Evolutionary conservation across 805 yeast genomes (phyloP).

Genomic region (Candida insectalens): DNA sequence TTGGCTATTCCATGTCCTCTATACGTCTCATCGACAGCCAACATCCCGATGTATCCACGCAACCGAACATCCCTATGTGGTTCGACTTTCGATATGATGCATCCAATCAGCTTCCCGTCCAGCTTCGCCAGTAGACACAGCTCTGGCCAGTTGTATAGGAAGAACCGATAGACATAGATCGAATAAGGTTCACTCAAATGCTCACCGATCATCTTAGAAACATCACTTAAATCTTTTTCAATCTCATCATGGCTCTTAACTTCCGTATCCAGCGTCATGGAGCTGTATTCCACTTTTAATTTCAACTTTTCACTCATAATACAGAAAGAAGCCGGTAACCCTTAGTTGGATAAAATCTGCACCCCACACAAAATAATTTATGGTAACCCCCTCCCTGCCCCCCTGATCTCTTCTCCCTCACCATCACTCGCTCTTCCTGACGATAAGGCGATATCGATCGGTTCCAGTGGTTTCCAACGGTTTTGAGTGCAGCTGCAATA

Average conservation of each 20-base stretch:
- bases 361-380: too few species aligned
- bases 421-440: too few species aligned
- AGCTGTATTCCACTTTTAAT: slow-evolving; percentile 12
- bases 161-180: slow-evolving; percentile 83
- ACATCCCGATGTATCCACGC: slow-evolving; percentile 95
- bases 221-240: slow-evolving; percentile 35
- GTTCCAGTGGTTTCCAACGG: too few species aligned
- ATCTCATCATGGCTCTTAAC: slow-evolving; percentile 8
- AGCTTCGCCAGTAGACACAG: slow-evolving; percentile 59
- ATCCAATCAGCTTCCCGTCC: slow-evolving; percentile 50
- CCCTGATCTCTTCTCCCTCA: too few species aligned
- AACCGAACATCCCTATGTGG: slow-evolving; percentile 61
- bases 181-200: slow-evolving; percentile 94
- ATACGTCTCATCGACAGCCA: slow-evolving; percentile 65
- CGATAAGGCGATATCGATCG: too few species aligned
- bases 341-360: neutral
- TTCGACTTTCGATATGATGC: slow-evolving; percentile 74
- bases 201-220: slow-evolving; percentile 49
- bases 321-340: neutral
- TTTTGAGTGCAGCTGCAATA: too few species aligned
- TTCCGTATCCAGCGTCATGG: slow-evolving; percentile 14
- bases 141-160: slow-evolving; percentile 85
- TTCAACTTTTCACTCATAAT: neutral
- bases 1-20: slow-evolving; percentile 82
- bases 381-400: too few species aligned